These are phyloP conservation scores for Raffaelea deltoideospora DNA, from an alignment of 2,329 filamentous ascomycete genomes.

Conservation along the genomic window DNA sequence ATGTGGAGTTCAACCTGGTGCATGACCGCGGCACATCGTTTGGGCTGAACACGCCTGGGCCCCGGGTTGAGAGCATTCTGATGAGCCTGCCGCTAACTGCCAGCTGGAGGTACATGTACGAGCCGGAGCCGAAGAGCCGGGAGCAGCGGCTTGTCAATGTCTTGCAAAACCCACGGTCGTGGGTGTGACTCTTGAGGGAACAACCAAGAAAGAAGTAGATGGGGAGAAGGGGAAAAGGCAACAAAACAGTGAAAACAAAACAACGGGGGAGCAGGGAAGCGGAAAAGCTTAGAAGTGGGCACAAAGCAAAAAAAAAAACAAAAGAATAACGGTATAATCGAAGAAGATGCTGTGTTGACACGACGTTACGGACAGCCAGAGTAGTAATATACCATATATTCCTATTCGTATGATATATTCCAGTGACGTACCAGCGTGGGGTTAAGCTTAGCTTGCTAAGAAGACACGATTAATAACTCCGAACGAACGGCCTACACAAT, in stretches of 20 bases:
- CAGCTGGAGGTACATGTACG: slow-evolving; percentile 91
- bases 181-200: slow-evolving; percentile 41
- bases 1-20: slow-evolving; percentile 97
- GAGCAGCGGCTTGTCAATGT: slow-evolving; percentile 73
- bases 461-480: no score
- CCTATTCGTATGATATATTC: no score
- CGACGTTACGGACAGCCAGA: neutral
- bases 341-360: neutral
- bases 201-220: no score
- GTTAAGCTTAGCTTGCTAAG: no score
- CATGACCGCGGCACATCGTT: slow-evolving; percentile 93
- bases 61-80: slow-evolving; percentile 86
- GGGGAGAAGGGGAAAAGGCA: no score
- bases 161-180: slow-evolving; percentile 47
- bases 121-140: slow-evolving; percentile 55
- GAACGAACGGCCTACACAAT: no score
- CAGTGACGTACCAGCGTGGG: no score
- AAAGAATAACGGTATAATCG: neutral
- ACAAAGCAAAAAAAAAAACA: no score
- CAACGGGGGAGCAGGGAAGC: no score
- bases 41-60: slow-evolving; percentile 81
- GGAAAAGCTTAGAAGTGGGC: no score
- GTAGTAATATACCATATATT: no score
- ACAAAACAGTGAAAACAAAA: no score
- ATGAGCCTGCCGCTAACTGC: slow-evolving; percentile 94